Evolutionary conservation across 371 early-diverging fungal species (phyloP).

Genomic region (Rhizopus sp.): DNA sequence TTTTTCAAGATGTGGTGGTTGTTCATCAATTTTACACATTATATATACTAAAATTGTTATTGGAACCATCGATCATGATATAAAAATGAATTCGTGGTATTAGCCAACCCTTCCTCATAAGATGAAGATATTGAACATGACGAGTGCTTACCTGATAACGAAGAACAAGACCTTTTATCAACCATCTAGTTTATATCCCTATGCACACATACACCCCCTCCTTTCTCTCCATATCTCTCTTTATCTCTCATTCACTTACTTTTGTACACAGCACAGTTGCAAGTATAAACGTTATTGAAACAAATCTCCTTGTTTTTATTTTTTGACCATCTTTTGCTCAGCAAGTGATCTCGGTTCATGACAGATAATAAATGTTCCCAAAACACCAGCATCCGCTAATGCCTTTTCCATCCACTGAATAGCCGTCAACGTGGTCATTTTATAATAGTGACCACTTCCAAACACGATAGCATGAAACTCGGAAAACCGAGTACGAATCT

Average conservation of each 20-base stretch:
- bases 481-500: constrained; percentile 46
- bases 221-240: constrained; percentile 95
- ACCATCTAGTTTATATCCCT: not conserved
- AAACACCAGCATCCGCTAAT: constrained; percentile 49
- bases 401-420: constrained; percentile 60
- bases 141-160: not conserved
- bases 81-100: not conserved
- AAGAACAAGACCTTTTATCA: not conserved
- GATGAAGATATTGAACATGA: not conserved
- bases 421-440: constrained; percentile 60
- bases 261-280: constrained; percentile 95
- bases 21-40: no score
- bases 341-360: constrained; percentile 62
- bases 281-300: constrained; percentile 91
- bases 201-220: not conserved
- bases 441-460: constrained; percentile 55
- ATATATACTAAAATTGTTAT: no score
- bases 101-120: constrained; percentile 14
- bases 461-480: constrained; percentile 57
- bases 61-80: no score
- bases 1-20: no score
- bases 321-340: constrained; percentile 47
- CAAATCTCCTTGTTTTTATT: constrained; percentile 25
- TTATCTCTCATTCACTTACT: constrained; percentile 94
- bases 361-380: constrained; percentile 42